A percentile compares a stretch with the other conserved stretches of the same genome.
Conservation (phyloP, 1,284 basidiomycete genomes). For the Leccinum subrobustum region DNA sequence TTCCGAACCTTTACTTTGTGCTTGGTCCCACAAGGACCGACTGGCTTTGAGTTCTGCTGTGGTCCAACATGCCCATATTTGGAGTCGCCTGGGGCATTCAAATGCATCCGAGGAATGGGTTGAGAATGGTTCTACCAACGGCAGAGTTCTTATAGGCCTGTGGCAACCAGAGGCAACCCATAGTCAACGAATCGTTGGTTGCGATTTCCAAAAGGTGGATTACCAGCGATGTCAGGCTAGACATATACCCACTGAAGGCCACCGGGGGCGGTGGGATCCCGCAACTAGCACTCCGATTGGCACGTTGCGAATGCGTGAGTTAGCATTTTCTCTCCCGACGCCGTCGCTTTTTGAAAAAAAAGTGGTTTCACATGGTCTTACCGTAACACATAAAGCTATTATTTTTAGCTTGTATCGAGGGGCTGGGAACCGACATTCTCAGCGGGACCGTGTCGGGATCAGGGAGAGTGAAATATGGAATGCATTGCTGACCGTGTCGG, state of each 20-base stretch:
- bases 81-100: too few relatives aligned
- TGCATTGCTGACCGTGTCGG: not conserved
- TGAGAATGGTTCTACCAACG: not conserved
- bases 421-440: not conserved
- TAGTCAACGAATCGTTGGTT: not conserved
- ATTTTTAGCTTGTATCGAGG: not conserved
- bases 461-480: not conserved
- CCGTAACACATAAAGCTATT: not conserved
- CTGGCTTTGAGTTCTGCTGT: conserved; percentile 6
- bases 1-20: conserved; percentile 20
- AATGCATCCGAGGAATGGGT: not conserved
- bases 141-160: not conserved
- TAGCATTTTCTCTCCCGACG: not conserved
- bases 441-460: not conserved
- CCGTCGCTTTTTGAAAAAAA: not conserved
- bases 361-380: not conserved
- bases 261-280: not conserved
- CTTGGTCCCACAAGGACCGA: conserved; percentile 21
- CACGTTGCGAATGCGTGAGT: not conserved
- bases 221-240: not conserved
- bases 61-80: conserved; percentile 8
- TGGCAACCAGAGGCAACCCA: too few relatives aligned
- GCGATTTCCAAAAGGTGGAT: not conserved
- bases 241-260: not conserved
- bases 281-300: not conserved